These are phyloP conservation scores for Gliomastix tumulicola DNA, from an alignment of 2,329 filamentous ascomycete genomes.

Conservation along the genomic window DNA sequence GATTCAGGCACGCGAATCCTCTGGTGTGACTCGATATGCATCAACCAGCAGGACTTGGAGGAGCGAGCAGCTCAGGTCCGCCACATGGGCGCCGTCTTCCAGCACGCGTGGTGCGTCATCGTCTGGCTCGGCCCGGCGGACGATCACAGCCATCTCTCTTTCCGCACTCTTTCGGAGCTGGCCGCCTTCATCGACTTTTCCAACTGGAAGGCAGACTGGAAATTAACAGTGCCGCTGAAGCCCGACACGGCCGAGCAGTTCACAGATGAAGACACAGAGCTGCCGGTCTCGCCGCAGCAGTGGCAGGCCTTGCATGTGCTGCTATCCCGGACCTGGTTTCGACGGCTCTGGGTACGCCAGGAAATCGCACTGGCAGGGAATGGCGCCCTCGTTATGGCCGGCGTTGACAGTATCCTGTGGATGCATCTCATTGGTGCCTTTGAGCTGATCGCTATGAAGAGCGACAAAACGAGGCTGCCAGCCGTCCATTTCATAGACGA, in stretches of 20 bases:
- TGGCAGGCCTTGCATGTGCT: not conserved
- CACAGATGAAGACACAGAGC: not conserved
- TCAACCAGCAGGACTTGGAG: conserved; percentile 4
- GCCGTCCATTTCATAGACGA: not conserved
- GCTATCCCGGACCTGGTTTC: conserved; percentile 3
- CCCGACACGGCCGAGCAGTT: not conserved
- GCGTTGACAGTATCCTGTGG: not conserved
- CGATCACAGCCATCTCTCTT: not conserved
- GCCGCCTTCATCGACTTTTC: conserved; percentile 1
- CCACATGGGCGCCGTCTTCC: conserved; percentile 2
- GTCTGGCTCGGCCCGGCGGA: not conserved
- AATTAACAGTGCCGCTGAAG: not conserved
- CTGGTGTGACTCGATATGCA: conserved; percentile 4
- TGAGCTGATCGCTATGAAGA: conserved; percentile 1
- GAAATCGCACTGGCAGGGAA: not conserved
- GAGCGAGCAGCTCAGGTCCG: conserved; percentile 4
- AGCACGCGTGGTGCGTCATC: not conserved
- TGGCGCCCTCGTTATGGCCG: not conserved
- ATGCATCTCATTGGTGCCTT: not conserved
- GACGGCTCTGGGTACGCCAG: conserved; percentile 3
- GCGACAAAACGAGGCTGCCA: not conserved
- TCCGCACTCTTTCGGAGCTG: not conserved
- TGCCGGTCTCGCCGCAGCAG: conserved; percentile 1
- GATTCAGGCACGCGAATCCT: not conserved
- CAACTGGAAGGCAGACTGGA: not conserved